These are phyloP conservation scores for Arabidopsis lyrata DNA, from an alignment of 441 rosid species.

Conservation along the genomic window DNA sequence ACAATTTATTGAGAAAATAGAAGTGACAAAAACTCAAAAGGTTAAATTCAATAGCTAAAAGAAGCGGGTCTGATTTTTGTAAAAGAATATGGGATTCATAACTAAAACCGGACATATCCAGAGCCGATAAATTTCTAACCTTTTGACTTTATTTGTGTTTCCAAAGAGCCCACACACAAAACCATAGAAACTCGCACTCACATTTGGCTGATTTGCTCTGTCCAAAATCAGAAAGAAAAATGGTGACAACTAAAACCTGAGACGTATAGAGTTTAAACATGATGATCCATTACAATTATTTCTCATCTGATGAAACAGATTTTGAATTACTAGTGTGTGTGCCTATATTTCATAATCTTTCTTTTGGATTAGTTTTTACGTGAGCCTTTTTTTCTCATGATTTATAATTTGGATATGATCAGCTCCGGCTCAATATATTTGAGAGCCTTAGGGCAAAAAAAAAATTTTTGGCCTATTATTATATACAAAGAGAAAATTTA, in stretches of 20 bases:
- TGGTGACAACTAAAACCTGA: not conserved
- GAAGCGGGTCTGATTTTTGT: not conserved
- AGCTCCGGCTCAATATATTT: too few species aligned
- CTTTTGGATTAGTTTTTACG: not conserved
- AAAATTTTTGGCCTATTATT: too few species aligned
- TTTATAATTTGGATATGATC: not conserved
- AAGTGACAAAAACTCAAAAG: not conserved
- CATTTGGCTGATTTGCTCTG: slow-evolving; percentile 5
- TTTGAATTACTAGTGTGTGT: not conserved
- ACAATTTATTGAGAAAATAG: not conserved
- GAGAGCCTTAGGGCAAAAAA: too few species aligned
- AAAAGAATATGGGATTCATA: not conserved
- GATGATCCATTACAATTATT: not conserved
- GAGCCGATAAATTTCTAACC: not conserved
- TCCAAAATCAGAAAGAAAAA: not conserved
- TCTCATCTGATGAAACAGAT: not conserved
- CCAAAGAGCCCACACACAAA: not conserved
- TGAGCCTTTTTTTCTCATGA: not conserved
- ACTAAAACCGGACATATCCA: not conserved
- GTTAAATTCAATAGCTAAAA: not conserved
- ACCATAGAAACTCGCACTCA: not conserved
- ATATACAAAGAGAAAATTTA: too few species aligned
- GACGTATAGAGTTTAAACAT: not conserved
- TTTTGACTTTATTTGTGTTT: not conserved
- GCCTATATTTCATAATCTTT: not conserved